These are phyloP conservation scores for Solanum clarkiae DNA, from an alignment of 257 asterid species.

Conservation along the genomic window DNA sequence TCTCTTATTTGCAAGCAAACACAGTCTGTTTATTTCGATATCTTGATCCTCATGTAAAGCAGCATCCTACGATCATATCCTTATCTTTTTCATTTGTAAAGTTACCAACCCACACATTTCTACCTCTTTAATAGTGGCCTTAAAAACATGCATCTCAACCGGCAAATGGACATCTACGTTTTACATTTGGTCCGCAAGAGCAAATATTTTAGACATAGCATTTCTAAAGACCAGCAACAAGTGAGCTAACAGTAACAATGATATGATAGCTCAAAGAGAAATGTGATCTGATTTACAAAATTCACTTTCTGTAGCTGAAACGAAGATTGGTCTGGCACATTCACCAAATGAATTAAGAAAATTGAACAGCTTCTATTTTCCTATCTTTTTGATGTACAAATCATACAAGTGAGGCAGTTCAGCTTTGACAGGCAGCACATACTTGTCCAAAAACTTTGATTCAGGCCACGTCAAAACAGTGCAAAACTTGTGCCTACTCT, in stretches of 20 bases:
- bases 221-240: neutral
- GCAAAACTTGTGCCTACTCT: neutral
- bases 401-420: neutral
- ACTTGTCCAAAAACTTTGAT: neutral
- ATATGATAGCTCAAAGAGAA: neutral
- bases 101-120: neutral
- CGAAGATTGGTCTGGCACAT: too few relatives aligned
- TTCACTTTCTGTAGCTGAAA: too few relatives aligned
- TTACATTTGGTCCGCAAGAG: neutral
- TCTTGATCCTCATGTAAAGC: too few relatives aligned
- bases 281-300: too few relatives aligned
- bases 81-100: neutral
- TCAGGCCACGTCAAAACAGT: neutral
- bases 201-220: too few relatives aligned
- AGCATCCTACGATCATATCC: too few relatives aligned
- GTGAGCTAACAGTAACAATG: neutral
- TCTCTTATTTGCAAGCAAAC: neutral
- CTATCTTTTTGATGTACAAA: neutral
- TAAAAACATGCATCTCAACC: neutral
- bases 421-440: neutral
- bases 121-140: neutral
- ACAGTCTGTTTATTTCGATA: neutral
- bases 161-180: neutral
- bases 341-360: too few relatives aligned
- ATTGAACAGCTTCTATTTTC: neutral